Evolutionary conservation across 257 asterid species (phyloP), one percentile per base, ranked within the genome.

Genomic region (Dorcoceras hygrometricum): DNA sequence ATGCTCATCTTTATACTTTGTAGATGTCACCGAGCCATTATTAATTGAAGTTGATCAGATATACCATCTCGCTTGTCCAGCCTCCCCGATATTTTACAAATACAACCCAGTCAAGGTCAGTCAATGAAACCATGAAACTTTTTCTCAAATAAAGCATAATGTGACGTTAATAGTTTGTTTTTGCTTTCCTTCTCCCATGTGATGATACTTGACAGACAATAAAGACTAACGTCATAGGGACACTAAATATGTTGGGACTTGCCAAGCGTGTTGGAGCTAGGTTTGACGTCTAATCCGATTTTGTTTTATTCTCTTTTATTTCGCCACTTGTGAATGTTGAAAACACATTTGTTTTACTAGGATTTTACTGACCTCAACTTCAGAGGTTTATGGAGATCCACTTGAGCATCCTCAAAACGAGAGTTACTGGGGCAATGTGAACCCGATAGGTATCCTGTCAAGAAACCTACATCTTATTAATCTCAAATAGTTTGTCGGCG

Each of bases 201-300:
- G 20, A 67, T 34, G 34, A 26, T 3, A 31, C 31, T 34, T 65
- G 26, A 66, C 86, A 94, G 99, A 94, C 97, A 5, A 94, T 90
- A 73, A 94, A 94, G 89, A 90, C 99, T 14, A 94, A 86, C 64
- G 97, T 94, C 14, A 94, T 94, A 55, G 97, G 97, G 80, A 94
- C 99, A 4, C 70, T 94, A 10, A 90, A 90, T 88, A 94, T 94
- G 97, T 71, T 94, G 86, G 99, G 97, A 63, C 97, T 94, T 73
- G 97, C 97, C 75, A 94, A 94, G 88, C 83, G 99, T 63, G 96
- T 94, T 4, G 99, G 99, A 31, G 99, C 99, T 60, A 88, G 97
- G 99, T 90, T 64, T 48, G 69, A 64, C 65, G 6, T n/a, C 62
- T 65, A 12, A 5, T 69, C 36, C 39, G 0, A 58, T 32, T 19